Evolutionary conservation across 805 yeast species (phyloP).

Genomic region (Candida nanaspora): DNA sequence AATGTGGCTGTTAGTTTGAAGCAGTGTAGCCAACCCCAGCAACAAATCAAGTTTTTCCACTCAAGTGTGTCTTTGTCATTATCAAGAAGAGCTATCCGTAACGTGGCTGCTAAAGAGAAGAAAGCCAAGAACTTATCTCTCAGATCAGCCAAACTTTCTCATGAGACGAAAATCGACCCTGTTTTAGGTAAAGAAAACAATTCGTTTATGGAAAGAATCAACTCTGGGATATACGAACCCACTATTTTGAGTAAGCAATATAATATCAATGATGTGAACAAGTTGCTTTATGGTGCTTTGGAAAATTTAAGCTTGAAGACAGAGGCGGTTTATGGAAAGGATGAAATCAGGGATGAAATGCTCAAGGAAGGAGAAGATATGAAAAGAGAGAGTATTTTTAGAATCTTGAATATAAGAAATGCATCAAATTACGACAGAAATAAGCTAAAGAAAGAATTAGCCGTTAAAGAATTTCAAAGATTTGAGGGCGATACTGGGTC

Average conservation of each 20-base stretch:
- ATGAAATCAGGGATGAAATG: no score
- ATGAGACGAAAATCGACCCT: conserved; percentile 57
- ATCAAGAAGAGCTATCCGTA: conserved; percentile 5
- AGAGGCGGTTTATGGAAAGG: no score
- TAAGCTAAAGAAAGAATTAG: conserved; percentile 53
- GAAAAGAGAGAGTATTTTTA: conserved; percentile 60
- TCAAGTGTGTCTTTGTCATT: background rate
- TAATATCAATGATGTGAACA: conserved; percentile 60
- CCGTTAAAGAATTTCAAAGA: conserved; percentile 74
- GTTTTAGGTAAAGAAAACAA: conserved; percentile 67
- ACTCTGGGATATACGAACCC: no score
- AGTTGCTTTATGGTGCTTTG: conserved; percentile 70
- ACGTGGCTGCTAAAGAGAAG: conserved; percentile 11
- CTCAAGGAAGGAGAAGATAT: conserved; percentile 35
- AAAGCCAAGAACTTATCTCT: conserved; percentile 23
- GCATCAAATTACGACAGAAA: conserved; percentile 51
- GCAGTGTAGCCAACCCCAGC: no score
- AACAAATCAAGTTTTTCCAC: background rate
- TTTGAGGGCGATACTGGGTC: conserved; percentile 90
- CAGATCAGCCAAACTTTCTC: conserved; percentile 9
- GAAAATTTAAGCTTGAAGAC: conserved; percentile 41
- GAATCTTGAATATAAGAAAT: conserved; percentile 72
- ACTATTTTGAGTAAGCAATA: no score
- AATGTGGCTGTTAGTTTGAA: no score
- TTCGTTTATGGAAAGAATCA: conserved; percentile 62